Percentiles rank a stretch among this genome's conserved stretches.
These are phyloP conservation scores for Tylopilus felleus DNA, from an alignment of 768 basidiomycete genomes.

Conservation along the genomic window DNA sequence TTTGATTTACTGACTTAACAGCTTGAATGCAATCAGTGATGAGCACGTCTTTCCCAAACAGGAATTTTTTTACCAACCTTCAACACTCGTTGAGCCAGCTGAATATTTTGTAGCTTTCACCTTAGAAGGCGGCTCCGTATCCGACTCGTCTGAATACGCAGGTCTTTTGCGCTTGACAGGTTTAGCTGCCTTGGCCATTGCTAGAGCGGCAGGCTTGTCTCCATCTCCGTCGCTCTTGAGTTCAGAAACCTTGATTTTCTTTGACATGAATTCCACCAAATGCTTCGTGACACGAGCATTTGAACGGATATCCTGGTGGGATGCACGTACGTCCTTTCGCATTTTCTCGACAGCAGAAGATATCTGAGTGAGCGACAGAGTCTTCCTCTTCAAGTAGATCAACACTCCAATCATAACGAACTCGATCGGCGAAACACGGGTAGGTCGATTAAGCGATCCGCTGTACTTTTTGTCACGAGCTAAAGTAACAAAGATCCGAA, in stretches of 20 bases:
- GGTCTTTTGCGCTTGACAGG: slow-evolving; percentile 28
- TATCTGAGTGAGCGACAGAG: slow-evolving; percentile 38
- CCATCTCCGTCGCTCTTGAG: slow-evolving; percentile 33
- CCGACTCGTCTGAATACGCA: slow-evolving; percentile 23
- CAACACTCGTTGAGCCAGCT: not conserved
- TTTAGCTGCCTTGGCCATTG: slow-evolving; percentile 10
- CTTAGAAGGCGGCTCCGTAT: slow-evolving; percentile 16
- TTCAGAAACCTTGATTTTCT: slow-evolving; percentile 32
- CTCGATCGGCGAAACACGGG: slow-evolving; percentile 41
- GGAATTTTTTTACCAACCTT: slow-evolving; percentile 15
- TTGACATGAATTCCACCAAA: slow-evolving; percentile 31
- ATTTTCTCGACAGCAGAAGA: slow-evolving; percentile 41
- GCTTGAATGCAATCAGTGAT: slow-evolving; percentile 12
- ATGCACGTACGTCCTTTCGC: slow-evolving; percentile 36
- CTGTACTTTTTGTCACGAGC: slow-evolving; percentile 33
- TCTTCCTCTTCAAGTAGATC: slow-evolving; percentile 35
- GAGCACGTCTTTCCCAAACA: not conserved
- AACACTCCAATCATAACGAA: slow-evolving; percentile 45
- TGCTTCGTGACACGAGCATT: slow-evolving; percentile 36
- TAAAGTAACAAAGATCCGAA: slow-evolving; percentile 34
- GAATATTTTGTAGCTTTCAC: slow-evolving; percentile 10
- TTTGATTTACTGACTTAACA: slow-evolving; percentile 10
- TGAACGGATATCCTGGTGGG: slow-evolving; percentile 39
- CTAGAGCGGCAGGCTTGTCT: slow-evolving; percentile 24
- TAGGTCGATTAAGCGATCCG: slow-evolving; percentile 32